Evolutionary conservation across 2,329 filamentous ascomycete genomes (phyloP).

Genomic region (Hypomyces perniciosus): DNA sequence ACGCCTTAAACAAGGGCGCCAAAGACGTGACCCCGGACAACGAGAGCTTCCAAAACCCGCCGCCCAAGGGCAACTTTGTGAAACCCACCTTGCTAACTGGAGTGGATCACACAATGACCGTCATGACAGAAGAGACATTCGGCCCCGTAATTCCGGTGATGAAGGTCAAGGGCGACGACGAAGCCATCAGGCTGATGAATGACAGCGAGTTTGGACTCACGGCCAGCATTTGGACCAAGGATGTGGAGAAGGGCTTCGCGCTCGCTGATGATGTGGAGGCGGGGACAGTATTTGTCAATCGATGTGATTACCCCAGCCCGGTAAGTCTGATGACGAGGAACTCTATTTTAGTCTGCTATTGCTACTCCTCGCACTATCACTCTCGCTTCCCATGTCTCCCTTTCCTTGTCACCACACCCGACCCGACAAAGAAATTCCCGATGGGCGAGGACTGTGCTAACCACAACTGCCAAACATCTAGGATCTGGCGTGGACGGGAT

Average conservation of each 20-base stretch:
- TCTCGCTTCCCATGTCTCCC: neutral
- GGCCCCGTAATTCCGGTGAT: constrained; percentile 87
- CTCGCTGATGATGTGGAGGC: constrained; percentile 79
- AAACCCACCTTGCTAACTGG: constrained; percentile 75
- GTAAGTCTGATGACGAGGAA: constrained; percentile 48
- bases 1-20: constrained; percentile 78
- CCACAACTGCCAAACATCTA: constrained; percentile 27
- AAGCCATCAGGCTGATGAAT: constrained; percentile 84
- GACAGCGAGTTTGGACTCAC: constrained; percentile 91
- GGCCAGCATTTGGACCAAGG: constrained; percentile 96
- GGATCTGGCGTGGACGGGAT: constrained; percentile 95
- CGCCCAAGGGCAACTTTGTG: constrained; percentile 80
- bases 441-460: constrained; percentile 13
- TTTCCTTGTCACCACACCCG: constrained; percentile 5
- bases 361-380: neutral
- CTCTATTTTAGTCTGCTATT: too few species aligned
- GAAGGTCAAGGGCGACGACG: constrained; percentile 73
- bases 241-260: constrained; percentile 66
- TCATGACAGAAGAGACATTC: constrained; percentile 95
- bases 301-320: constrained; percentile 85
- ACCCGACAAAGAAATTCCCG: neutral
- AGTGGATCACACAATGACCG: constrained; percentile 74
- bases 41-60: constrained; percentile 64
- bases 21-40: constrained; percentile 80
- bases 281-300: constrained; percentile 93